phyloP scores from a whole-genome alignment of 2,329 filamentous ascomycete genomes.

The Daldinia sp. region DNA sequence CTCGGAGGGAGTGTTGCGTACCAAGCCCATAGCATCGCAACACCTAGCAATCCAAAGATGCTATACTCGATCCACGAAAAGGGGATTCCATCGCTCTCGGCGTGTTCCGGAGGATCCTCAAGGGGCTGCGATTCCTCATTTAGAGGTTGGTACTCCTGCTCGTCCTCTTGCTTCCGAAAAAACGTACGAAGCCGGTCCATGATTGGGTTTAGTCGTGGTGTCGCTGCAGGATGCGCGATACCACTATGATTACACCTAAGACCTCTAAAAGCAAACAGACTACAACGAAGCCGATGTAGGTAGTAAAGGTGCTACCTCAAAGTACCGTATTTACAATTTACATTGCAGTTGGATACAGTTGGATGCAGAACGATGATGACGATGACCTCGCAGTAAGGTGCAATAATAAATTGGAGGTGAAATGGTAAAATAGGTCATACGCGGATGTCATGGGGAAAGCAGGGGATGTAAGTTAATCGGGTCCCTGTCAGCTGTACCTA shows the following conservation, averaged over 20 bases:
- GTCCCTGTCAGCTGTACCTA: constrained; percentile 6
- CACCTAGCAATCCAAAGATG: constrained; percentile 84
- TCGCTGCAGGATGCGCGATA: background rate
- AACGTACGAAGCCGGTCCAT: constrained; percentile 53
- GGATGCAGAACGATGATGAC: background rate
- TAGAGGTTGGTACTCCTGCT: constrained; percentile 50
- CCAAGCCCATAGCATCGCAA: constrained; percentile 99
- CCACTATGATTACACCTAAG: constrained; percentile 2
- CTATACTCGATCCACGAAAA: constrained; percentile 90
- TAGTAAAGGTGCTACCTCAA: constrained; percentile 19
- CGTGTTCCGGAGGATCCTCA: constrained; percentile 34
- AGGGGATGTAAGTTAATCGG: background rate
- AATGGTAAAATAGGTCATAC: constrained; percentile 22
- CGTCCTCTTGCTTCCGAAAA: constrained; percentile 47
- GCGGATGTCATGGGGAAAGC: constrained; percentile 28
- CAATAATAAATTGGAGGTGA: constrained; percentile 6
- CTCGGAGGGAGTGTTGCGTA: constrained; percentile 54
- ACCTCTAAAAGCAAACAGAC: background rate
- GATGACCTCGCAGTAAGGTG: constrained; percentile 2
- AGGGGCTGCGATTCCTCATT: constrained; percentile 39
- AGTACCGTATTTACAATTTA: constrained; percentile 8
- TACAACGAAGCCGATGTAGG: constrained; percentile 10
- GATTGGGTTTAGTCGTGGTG: background rate
- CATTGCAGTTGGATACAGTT: constrained; percentile 17
- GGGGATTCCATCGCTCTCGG: constrained; percentile 53